Evolutionary conservation across 2,329 filamentous ascomycete genomes (phyloP).

Genomic region (Paradendryphiella salina): DNA sequence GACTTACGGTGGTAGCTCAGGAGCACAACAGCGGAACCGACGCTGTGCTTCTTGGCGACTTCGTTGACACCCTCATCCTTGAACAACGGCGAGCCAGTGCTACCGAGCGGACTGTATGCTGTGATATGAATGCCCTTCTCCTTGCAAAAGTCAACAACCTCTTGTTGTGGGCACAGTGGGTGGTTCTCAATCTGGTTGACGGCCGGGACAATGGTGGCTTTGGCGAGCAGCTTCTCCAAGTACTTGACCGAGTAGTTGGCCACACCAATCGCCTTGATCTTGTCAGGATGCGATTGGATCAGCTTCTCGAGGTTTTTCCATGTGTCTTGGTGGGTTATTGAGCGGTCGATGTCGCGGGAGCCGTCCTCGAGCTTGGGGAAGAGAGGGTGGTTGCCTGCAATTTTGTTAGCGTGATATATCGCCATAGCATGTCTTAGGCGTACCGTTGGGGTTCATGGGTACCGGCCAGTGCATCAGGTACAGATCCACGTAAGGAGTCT

Average conservation of each 20-base stretch:
- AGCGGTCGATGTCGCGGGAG: slow-evolving; percentile 69
- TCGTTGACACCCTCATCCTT: slow-evolving; percentile 53
- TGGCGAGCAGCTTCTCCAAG: slow-evolving; percentile 56
- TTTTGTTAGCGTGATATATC: neutral
- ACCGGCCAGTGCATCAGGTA: slow-evolving; percentile 84
- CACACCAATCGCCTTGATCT: slow-evolving; percentile 56
- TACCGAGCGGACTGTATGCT: slow-evolving; percentile 63
- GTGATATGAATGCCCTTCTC: slow-evolving; percentile 71
- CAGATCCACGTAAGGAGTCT: slow-evolving; percentile 79
- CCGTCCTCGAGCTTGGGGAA: slow-evolving; percentile 78
- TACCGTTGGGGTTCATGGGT: slow-evolving; percentile 75
- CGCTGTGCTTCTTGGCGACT: slow-evolving; percentile 55
- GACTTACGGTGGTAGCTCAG: slow-evolving; percentile 72
- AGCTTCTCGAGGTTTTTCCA: slow-evolving; percentile 77
- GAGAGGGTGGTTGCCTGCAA: slow-evolving; percentile 65
- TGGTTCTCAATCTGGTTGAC: slow-evolving; percentile 77
- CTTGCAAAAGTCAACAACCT: slow-evolving; percentile 70
- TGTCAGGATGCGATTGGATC: slow-evolving; percentile 49
- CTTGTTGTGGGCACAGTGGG: slow-evolving; percentile 70
- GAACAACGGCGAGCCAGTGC: slow-evolving; percentile 55
- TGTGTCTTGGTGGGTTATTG: slow-evolving; percentile 72
- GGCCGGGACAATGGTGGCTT: slow-evolving; percentile 66
- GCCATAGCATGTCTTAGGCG: neutral
- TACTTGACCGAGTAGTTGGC: slow-evolving; percentile 55
- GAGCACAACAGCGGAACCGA: slow-evolving; percentile 60